These are phyloP conservation scores for Kazachstania viticola DNA, from an alignment of 805 yeast genomes.

Conservation along the genomic window DNA sequence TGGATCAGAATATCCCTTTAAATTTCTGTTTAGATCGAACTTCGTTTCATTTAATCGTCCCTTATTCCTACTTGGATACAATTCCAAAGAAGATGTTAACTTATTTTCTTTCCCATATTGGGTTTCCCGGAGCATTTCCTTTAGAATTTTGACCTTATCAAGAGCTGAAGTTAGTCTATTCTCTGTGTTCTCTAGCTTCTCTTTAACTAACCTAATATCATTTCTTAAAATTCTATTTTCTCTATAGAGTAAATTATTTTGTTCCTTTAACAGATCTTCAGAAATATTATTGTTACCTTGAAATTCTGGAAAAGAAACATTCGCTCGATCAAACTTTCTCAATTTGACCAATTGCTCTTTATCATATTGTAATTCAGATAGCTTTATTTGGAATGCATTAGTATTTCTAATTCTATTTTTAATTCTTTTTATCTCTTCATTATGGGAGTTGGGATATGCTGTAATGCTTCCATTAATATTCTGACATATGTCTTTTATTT, in stretches of 20 bases:
- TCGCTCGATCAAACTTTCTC: constrained; percentile 5
- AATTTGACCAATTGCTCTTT: constrained; percentile 17
- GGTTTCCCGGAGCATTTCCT: no score
- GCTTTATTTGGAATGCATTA: constrained; percentile 20
- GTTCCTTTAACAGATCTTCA: constrained; percentile 2
- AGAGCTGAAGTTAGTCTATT: neutral
- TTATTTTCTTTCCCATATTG: no score
- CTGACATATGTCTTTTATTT: constrained; percentile 13
- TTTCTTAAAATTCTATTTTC: constrained; percentile 4
- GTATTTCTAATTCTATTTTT: constrained; percentile 18
- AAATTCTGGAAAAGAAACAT: neutral
- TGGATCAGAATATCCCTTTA: neutral
- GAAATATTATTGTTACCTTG: neutral
- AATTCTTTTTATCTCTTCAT: constrained; percentile 4
- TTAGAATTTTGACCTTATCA: neutral
- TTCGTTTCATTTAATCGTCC: constrained; percentile 8
- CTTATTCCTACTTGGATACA: no score
- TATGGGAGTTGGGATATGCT: neutral
- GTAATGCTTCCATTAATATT: constrained; percentile 7
- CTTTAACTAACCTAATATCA: constrained; percentile 1
- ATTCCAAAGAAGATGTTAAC: no score
- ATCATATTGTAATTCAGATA: constrained; percentile 20
- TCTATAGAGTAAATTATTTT: constrained; percentile 2
- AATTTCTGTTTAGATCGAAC: neutral
- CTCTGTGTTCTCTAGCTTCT: neutral